phyloP scores from a whole-genome alignment of 805 yeast species.

The Ogataea populi-albae region DNA sequence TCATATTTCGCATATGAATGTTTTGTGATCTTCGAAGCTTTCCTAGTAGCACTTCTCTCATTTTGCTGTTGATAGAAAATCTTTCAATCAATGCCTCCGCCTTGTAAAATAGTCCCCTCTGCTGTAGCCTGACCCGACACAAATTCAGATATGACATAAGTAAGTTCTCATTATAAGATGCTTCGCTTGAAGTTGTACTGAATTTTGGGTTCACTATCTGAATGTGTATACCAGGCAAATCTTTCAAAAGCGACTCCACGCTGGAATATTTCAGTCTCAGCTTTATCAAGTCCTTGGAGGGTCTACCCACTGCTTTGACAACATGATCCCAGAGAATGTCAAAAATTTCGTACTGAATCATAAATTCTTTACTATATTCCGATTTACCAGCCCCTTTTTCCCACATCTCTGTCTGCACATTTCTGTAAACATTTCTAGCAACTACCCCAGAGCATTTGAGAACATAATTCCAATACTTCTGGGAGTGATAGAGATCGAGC shows the following conservation, averaged over 20 bases:
- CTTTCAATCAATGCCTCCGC: slow-evolving; percentile 28
- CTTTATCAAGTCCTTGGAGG: slow-evolving; percentile 22
- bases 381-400: slow-evolving; percentile 11
- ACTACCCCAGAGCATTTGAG: slow-evolving; percentile 26
- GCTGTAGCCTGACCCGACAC: slow-evolving; percentile 22
- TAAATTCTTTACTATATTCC: slow-evolving; percentile 10
- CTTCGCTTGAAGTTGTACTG: slow-evolving; percentile 15
- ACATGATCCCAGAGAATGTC: slow-evolving; percentile 26
- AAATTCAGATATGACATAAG: slow-evolving; percentile 21
- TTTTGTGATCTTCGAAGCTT: slow-evolving; percentile 17
- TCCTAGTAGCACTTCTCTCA: slow-evolving; percentile 17
- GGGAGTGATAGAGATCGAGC: slow-evolving; percentile 18
- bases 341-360: slow-evolving; percentile 21
- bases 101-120: slow-evolving; percentile 22
- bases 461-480: slow-evolving; percentile 27
- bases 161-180: slow-evolving; percentile 20
- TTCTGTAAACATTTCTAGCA: slow-evolving; percentile 20
- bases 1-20: slow-evolving; percentile 18
- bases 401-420: slow-evolving; percentile 19
- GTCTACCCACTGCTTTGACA: slow-evolving; percentile 9
- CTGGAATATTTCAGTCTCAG: slow-evolving; percentile 23
- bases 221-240: slow-evolving; percentile 22
- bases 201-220: slow-evolving; percentile 7
- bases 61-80: slow-evolving; percentile 23
- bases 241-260: slow-evolving; percentile 21